A percentile compares a stretch with the other conserved stretches of the same genome.
phyloP scores from a whole-genome alignment of 495 filamentous ascomycete genomes.

The Lophiotrema nucula region DNA sequence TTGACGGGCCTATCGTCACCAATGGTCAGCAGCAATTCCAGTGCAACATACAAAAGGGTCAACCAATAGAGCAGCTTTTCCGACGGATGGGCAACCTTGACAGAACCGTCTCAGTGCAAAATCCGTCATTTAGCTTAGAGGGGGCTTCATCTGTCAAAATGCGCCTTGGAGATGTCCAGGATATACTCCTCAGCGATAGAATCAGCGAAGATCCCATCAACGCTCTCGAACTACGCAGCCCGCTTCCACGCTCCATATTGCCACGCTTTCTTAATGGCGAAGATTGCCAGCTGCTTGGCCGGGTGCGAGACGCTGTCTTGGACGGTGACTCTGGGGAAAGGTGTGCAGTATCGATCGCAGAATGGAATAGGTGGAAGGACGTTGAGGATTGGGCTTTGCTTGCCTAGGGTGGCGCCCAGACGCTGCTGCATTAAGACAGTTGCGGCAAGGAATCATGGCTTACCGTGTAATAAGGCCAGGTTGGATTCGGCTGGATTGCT shows the following conservation, averaged over 20 bases:
- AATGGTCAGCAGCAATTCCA: neutral
- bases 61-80: constrained; percentile 2
- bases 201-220: neutral
- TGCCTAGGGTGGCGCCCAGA: constrained; percentile 7
- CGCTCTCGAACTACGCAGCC: constrained; percentile 8
- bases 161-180: neutral
- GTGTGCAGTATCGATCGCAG: neutral
- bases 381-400: constrained; percentile 12
- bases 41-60: neutral
- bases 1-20: neutral
- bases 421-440: constrained; percentile 12
- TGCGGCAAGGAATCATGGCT: constrained; percentile 5
- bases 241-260: neutral
- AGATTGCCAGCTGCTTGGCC: constrained; percentile 3
- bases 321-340: neutral
- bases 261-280: constrained; percentile 5
- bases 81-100: constrained; percentile 2
- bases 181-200: neutral
- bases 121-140: neutral
- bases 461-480: constrained; percentile 8
- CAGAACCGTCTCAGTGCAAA: constrained; percentile 3
- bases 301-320: neutral
- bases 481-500: constrained; percentile 16
- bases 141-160: neutral
- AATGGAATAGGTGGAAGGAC: constrained; percentile 10